A percentile compares a stretch with the other conserved stretches of the same genome.
phyloP scores from a whole-genome alignment of 2,329 filamentous ascomycete genomes.

The Phoma sp. region DNA sequence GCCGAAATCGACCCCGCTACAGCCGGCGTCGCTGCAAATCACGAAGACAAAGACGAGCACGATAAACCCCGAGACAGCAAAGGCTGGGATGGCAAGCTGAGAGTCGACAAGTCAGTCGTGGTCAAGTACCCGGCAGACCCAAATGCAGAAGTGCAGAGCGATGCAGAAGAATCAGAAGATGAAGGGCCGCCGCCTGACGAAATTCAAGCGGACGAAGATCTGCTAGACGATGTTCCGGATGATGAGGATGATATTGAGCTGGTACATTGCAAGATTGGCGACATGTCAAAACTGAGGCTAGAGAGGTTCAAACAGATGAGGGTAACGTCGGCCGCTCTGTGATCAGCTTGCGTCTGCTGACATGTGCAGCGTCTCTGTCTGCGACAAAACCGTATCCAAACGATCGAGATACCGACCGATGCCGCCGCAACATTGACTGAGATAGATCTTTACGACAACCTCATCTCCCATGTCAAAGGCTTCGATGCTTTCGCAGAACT shows the following conservation, averaged over 20 bases:
- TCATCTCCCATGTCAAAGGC: slow-evolving; percentile 84
- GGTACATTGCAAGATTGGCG: slow-evolving; percentile 83
- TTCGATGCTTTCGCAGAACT: slow-evolving; percentile 79
- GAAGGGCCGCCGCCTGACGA: slow-evolving; percentile 48
- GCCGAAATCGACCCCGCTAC: slow-evolving; percentile 35
- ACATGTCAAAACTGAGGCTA: slow-evolving; percentile 77
- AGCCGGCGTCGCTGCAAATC: slow-evolving; percentile 19
- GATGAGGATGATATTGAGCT: slow-evolving; percentile 73
- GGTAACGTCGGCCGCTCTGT: slow-evolving; percentile 44
- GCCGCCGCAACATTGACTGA: slow-evolving; percentile 75
- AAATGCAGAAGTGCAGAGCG: slow-evolving; percentile 71
- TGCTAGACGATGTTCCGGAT: slow-evolving; percentile 63
- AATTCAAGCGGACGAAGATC: slow-evolving; percentile 53
- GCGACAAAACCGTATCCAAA: slow-evolving; percentile 86
- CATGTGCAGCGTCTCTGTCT: slow-evolving; percentile 73
- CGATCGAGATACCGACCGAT: slow-evolving; percentile 74
- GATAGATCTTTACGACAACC: slow-evolving; percentile 95
- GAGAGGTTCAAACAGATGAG: slow-evolving; percentile 79
- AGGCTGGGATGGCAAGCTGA: slow-evolving; percentile 85
- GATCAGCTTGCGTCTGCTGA: slow-evolving; percentile 7
- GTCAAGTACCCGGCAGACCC: slow-evolving; percentile 47
- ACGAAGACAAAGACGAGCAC: slow-evolving; percentile 32
- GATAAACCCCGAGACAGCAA: slow-evolving; percentile 47
- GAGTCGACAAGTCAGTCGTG: slow-evolving; percentile 66
- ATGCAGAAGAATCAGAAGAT: slow-evolving; percentile 83